A percentile compares a stretch with the other conserved stretches of the same genome.
phyloP scores from a whole-genome alignment of 1,284 basidiomycete genomes.

The Fomitopsis palustris region DNA sequence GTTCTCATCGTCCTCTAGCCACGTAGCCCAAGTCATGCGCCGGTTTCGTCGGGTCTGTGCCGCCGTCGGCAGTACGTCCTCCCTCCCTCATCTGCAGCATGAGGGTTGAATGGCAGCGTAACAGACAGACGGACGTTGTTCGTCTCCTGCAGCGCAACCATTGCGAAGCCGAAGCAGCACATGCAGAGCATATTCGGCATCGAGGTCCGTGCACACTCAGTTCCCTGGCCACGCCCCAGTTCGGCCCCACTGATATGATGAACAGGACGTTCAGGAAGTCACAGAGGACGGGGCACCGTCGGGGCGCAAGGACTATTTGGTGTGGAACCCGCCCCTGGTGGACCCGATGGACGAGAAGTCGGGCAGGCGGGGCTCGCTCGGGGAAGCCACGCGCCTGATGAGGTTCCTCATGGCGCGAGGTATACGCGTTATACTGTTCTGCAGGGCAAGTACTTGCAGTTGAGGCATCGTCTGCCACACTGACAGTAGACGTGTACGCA shows the following conservation, averaged over 20 bases:
- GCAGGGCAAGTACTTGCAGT: slow-evolving; percentile 61
- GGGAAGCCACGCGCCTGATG: slow-evolving; percentile 76
- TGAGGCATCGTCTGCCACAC: neutral
- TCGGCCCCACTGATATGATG: neutral
- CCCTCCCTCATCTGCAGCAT: neutral
- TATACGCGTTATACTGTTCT: slow-evolving; percentile 83
- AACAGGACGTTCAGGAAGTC: slow-evolving; percentile 63
- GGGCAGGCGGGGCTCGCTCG: slow-evolving; percentile 60
- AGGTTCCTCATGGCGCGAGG: slow-evolving; percentile 81
- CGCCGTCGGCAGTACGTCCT: slow-evolving; percentile 76
- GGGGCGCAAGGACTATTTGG: slow-evolving; percentile 73
- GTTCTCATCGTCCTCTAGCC: slow-evolving; percentile 37
- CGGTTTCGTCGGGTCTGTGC: slow-evolving; percentile 77
- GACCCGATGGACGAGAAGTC: slow-evolving; percentile 56
- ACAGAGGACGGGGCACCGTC: slow-evolving; percentile 84
- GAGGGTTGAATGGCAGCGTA: neutral
- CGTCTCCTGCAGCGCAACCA: slow-evolving; percentile 89
- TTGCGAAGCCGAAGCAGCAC: slow-evolving; percentile 74
- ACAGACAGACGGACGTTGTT: slow-evolving; percentile 63
- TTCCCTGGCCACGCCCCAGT: neutral
- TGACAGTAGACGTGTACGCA: slow-evolving; percentile 22
- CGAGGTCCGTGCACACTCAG: slow-evolving; percentile 29
- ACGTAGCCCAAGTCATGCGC: slow-evolving; percentile 78
- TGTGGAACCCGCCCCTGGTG: slow-evolving; percentile 75
- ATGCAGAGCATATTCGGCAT: slow-evolving; percentile 78